Evolutionary conservation across 1,284 basidiomycete species (phyloP), one percentile per base, ranked within the genome.

Genomic region (Blastosporella zonata): DNA sequence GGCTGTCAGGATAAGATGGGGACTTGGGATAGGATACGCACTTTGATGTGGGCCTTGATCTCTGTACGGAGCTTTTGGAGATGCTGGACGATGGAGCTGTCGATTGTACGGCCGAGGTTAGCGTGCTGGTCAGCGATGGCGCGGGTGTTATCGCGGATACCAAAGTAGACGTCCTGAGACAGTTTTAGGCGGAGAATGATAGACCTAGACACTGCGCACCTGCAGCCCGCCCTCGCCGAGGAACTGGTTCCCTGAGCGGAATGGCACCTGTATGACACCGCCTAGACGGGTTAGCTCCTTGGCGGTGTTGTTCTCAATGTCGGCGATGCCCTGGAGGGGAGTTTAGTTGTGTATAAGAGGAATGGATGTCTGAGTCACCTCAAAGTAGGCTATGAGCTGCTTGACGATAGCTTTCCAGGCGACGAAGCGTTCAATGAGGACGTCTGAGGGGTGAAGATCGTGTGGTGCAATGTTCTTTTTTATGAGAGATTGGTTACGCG

Each of bases 181-280:
- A n/a, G 25, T 18, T 49, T 40, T 37, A n/a, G 6, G 10, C 12
- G 10, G 31, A 29, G 28, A 23, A 13, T 15, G n/a, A 29, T 34
- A 33, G 25, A 43, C 25, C 27, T 4, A 31, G n/a, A 27, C n/a
- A 18, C 38, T 31, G 35, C 65, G 25, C 56, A 78, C 82, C 77
- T 90, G 87, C 44, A 97, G 72, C 39, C 93, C 93, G 17, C 90
- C 91, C 66, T 97, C 93, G 29, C 94, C 94, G 9, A 97, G 74
- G 66, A 97, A 97, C 72, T 97, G 93, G 68, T 97, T 97, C 21
- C 94, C 95, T 29, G 93, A 84, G 43, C 88, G 77, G 76, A 98
- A 98, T 1, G 97, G 97, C 1, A 98, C 96, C 69, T 99, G 96
- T 59, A 99, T 96, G 55, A 98, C 93, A 8, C 89, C 93, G n/a